A percentile compares a stretch with the other conserved stretches of the same genome.
Conservation (phyloP, 2,329 filamentous ascomycete species). For the Fusarium sp. region DNA sequence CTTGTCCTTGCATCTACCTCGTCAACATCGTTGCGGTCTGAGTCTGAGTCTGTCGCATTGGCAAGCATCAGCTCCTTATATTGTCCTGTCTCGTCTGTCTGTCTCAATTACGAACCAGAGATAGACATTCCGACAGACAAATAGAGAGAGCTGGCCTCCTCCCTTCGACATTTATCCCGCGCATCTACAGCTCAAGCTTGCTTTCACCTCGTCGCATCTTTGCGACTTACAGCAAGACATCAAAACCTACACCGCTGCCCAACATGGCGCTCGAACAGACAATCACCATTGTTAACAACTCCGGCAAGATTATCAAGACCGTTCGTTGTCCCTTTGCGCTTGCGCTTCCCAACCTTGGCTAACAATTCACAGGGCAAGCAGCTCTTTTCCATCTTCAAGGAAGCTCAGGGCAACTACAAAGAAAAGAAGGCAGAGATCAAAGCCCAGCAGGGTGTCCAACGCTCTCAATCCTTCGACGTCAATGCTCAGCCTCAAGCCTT, state of each 20-base stretch:
- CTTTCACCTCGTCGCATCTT: neutral
- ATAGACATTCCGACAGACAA: constrained; percentile 6
- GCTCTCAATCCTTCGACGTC: constrained; percentile 67
- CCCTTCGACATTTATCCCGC: neutral
- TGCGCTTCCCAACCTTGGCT: constrained; percentile 1
- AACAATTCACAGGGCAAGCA: constrained; percentile 78
- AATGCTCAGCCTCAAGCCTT: constrained; percentile 43
- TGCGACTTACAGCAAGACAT: constrained; percentile 12
- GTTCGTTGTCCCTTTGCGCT: constrained; percentile 60
- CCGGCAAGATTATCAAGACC: constrained; percentile 89
- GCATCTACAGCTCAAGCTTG: constrained; percentile 2
- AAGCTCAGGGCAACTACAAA: constrained; percentile 86
- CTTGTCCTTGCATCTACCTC: constrained; percentile 3
- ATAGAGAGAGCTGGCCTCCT: constrained; percentile 42
- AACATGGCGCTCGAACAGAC: constrained; percentile 69
- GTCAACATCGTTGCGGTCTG: constrained; percentile 20
- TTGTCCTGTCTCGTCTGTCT: neutral
- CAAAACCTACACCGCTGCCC: constrained; percentile 26
- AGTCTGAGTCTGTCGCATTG: constrained; percentile 13
- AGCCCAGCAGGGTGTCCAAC: constrained; percentile 68
- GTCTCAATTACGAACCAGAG: constrained; percentile 14
- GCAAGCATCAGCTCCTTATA: constrained; percentile 9
- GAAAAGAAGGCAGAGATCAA: constrained; percentile 87
- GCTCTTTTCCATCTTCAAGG: constrained; percentile 88
- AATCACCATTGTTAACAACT: constrained; percentile 89